A percentile compares a stretch with the other conserved stretches of the same genome.
These are phyloP conservation scores for Aspergillus avenaceus DNA, from an alignment of 495 filamentous ascomycete genomes.

Conservation along the genomic window DNA sequence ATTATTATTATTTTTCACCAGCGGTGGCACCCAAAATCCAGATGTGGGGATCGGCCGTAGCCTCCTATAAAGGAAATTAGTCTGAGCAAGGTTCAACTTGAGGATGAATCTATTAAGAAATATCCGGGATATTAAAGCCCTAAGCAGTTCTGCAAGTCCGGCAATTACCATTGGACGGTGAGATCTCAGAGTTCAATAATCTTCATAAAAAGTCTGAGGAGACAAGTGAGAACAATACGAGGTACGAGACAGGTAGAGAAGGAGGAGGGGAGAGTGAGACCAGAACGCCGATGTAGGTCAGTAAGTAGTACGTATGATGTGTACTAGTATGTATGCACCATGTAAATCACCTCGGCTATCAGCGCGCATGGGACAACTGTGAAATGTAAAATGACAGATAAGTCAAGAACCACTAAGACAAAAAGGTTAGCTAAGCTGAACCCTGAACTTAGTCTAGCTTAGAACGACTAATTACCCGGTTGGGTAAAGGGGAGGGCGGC, in stretches of 20 bases:
- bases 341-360: slow-evolving; percentile 3
- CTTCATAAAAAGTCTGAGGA: no score
- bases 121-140: no score
- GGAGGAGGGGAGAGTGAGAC: neutral
- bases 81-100: no score
- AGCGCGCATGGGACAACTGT: slow-evolving; percentile 1
- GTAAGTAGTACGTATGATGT: neutral
- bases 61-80: no score
- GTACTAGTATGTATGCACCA: neutral
- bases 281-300: neutral
- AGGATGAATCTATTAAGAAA: no score
- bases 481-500: neutral
- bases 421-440: neutral
- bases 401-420: neutral
- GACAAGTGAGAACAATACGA: no score
- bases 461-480: neutral
- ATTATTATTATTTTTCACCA: no score
- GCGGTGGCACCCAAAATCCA: no score
- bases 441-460: neutral
- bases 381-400: neutral
- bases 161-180: neutral
- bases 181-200: neutral
- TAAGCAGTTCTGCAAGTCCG: neutral
- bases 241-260: neutral
- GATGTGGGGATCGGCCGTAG: no score